Evolutionary conservation across 192 early-diverging fungal species (phyloP), one percentile per base, ranked within the genome.

Genomic region (Backusella westeae): DNA sequence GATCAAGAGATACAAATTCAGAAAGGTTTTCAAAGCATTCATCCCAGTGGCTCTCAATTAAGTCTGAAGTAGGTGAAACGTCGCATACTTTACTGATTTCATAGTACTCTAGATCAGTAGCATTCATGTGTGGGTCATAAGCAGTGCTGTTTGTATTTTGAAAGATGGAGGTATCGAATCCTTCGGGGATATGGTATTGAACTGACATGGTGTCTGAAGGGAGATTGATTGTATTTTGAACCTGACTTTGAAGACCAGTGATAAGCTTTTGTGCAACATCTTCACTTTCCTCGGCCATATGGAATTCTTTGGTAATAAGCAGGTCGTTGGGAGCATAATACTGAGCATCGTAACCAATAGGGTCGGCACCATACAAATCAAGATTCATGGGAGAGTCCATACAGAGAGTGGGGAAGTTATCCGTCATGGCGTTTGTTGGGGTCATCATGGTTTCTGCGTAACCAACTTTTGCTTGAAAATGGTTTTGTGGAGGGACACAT

Each of bases 201-300:
- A 63, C 23, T 8, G 56, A 63, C 56, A 63, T 63, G 23, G 56
- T 63, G 1, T 26, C 26, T 26, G 56, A 29, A 14, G 56, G 23
- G 26, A 63, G 56, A 12, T 63, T 23, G 56, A 63, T 63, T 12
- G 56, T 63, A 63, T 63, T 63, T 9, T 63, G 21, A 2, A 63
- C 56, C 23, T 63, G 56, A 49, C 70, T 44, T 71, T 71, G 70
- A 32, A 71, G 39, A 7, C 70, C 70, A 32, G 26, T 6, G 39
- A 71, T 32, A 26, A 71, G n/a, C 19, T 71, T 71, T 17, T 71
- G 38, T 39, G 69, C 69, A 17, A 44, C 70, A 49, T 71, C 23
- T 19, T 71, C 70, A 34, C 39, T 63, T 63, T 29, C 23, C 9
- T 29, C 21, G 0, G 9, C 4, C 10, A 29, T 23, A 63, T 3